These are phyloP conservation scores for Stereum hirsutum DNA, from an alignment of 1,284 basidiomycete genomes.

Conservation along the genomic window DNA sequence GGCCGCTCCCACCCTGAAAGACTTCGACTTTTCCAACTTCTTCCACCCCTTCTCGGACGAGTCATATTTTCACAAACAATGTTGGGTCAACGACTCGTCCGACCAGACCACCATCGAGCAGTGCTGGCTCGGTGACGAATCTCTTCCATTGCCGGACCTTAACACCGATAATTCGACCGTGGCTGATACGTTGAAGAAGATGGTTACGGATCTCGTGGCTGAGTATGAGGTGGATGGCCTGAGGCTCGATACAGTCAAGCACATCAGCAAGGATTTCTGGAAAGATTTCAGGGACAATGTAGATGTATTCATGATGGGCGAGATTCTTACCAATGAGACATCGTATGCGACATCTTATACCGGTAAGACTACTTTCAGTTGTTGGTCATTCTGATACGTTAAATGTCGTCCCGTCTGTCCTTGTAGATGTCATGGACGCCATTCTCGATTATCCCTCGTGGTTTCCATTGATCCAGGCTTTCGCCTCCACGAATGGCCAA, in stretches of 20 bases:
- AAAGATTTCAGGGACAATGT: constrained; percentile 59
- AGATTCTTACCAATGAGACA: constrained; percentile 56
- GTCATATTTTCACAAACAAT: constrained; percentile 59
- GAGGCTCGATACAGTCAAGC: constrained; percentile 66
- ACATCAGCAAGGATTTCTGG: constrained; percentile 63
- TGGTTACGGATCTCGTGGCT: constrained; percentile 55
- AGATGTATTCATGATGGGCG: constrained; percentile 81
- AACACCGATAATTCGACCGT: constrained; percentile 62
- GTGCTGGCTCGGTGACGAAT: constrained; percentile 71
- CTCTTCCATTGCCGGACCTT: constrained; percentile 63
- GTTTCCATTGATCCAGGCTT: constrained; percentile 31
- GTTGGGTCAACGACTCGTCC: constrained; percentile 45
- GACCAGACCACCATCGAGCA: constrained; percentile 57
- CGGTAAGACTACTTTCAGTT: neutral
- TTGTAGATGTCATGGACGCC: constrained; percentile 30
- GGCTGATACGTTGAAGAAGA: constrained; percentile 44
- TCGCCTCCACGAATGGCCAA: constrained; percentile 25
- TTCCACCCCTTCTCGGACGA: constrained; percentile 13
- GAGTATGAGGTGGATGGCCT: constrained; percentile 66
- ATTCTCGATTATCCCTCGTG: constrained; percentile 48
- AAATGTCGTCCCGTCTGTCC: neutral
- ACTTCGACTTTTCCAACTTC: constrained; percentile 22
- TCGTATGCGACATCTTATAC: neutral
- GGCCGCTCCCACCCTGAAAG: constrained; percentile 48
- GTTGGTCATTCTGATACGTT: neutral